Conservation (phyloP, 2,329 filamentous ascomycete genomes). For the Sporothrix pallida region DNA sequence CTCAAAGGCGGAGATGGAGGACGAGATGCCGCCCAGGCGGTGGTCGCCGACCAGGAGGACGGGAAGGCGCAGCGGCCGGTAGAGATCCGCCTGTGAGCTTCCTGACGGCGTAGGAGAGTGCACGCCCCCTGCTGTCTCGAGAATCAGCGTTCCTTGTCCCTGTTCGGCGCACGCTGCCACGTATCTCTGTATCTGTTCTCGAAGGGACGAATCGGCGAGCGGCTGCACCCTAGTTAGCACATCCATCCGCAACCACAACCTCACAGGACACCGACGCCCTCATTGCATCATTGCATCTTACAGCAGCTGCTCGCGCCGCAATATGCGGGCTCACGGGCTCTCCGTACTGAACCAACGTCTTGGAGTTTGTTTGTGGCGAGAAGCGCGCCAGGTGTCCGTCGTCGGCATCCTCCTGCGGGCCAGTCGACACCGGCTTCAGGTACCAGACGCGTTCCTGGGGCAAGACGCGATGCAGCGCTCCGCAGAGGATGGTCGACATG, state of each 20-base stretch:
- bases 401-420: conserved; percentile 57
- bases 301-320: background rate
- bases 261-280: conserved; percentile 8
- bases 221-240: conserved; percentile 1
- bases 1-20: conserved; percentile 80
- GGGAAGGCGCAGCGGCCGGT: conserved; percentile 74
- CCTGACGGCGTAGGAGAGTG: conserved; percentile 80
- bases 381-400: conserved; percentile 30
- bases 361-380: conserved; percentile 19
- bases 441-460: conserved; percentile 54
- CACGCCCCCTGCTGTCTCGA: conserved; percentile 84
- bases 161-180: conserved; percentile 61
- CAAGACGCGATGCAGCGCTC: conserved; percentile 58
- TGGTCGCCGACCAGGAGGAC: conserved; percentile 76
- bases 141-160: conserved; percentile 56
- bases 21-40: conserved; percentile 77
- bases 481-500: conserved; percentile 73
- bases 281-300: background rate
- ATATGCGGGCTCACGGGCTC: conserved; percentile 76
- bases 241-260: background rate
- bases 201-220: background rate
- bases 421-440: conserved; percentile 83
- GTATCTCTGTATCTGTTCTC: background rate
- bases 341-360: conserved; percentile 68
- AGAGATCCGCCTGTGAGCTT: conserved; percentile 77